A percentile compares a stretch with the other conserved stretches of the same genome.
These are phyloP conservation scores for Breynia disticha DNA, from an alignment of 441 rosid genomes.

Conservation along the genomic window DNA sequence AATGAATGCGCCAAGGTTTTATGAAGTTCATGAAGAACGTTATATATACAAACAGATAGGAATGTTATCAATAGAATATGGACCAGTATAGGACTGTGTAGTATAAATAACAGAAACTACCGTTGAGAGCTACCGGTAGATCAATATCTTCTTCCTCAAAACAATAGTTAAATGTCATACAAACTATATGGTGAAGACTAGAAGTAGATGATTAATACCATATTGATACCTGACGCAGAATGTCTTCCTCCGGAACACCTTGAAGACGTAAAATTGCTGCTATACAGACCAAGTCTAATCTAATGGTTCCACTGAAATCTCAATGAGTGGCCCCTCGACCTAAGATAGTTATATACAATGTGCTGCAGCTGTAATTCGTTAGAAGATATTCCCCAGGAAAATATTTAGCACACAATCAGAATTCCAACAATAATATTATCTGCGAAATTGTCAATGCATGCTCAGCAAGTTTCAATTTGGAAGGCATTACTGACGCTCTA, in stretches of 20 bases:
- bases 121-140: too few species aligned
- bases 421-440: background rate
- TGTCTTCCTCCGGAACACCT: background rate
- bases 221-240: background rate
- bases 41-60: too few species aligned
- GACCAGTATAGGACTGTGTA: too few species aligned
- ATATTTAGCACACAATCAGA: background rate
- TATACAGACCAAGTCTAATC: background rate
- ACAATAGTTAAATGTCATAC: background rate
- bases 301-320: slow-evolving; percentile 1
- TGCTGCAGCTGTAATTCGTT: background rate
- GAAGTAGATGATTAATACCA: background rate
- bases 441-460: background rate
- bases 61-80: too few species aligned
- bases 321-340: background rate
- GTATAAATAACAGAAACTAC: too few species aligned
- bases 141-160: too few species aligned
- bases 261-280: background rate
- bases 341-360: background rate
- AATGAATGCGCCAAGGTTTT: too few species aligned
- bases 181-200: background rate
- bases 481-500: slow-evolving; percentile 14
- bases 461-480: background rate
- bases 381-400: background rate
- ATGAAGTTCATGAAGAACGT: too few species aligned